Evolutionary conservation across 2,329 filamentous ascomycete genomes (phyloP).

Genomic region (Aspergillus oerlinghausenensis): DNA sequence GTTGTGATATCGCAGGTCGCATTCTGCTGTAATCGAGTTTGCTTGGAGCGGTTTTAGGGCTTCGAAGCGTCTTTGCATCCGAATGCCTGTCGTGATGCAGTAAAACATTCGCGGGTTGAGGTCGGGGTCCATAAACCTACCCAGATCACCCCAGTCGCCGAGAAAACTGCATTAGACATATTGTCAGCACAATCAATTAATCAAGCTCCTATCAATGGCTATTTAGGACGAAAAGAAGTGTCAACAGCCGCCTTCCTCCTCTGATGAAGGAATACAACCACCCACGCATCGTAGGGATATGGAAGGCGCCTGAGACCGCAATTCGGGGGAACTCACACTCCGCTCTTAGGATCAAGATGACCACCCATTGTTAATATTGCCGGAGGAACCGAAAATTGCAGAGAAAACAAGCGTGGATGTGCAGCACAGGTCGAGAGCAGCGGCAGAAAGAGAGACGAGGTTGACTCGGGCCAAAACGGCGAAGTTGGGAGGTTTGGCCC

Average conservation of each 20-base stretch:
- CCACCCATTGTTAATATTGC: slow-evolving; percentile 34
- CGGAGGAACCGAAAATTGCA: slow-evolving; percentile 5
- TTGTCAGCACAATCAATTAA: slow-evolving; percentile 20
- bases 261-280: background rate
- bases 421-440: slow-evolving; percentile 14
- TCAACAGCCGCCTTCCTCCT: background rate
- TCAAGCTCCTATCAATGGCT: background rate
- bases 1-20: background rate
- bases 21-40: background rate
- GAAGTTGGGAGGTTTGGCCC: slow-evolving; percentile 26
- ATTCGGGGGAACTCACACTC: slow-evolving; percentile 35
- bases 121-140: slow-evolving; percentile 51
- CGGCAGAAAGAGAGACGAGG: slow-evolving; percentile 18
- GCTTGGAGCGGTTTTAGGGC: background rate
- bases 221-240: background rate
- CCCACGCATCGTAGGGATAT: background rate
- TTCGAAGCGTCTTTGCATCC: background rate
- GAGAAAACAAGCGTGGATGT: slow-evolving; percentile 11
- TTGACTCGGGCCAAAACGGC: slow-evolving; percentile 25
- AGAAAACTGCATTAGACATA: slow-evolving; percentile 54
- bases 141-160: slow-evolving; percentile 69
- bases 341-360: slow-evolving; percentile 39
- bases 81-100: background rate
- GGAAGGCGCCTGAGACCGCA: background rate
- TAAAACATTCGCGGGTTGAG: background rate